Base-by-base conservation (phyloP, 345 rosid species). In the Anastatica hierochuntica region DNA sequence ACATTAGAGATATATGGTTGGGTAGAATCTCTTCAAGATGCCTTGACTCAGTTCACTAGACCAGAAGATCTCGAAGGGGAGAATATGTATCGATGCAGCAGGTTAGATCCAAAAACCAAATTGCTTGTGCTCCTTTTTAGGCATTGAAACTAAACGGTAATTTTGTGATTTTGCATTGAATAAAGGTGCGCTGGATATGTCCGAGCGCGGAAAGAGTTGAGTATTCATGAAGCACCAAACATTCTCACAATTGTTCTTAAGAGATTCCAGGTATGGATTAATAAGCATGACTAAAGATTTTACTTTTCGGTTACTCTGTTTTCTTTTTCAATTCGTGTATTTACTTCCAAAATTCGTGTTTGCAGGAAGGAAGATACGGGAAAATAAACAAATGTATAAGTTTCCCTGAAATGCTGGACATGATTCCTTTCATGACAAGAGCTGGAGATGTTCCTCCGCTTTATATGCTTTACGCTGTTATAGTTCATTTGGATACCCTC, bases 61-160 rank as follows among this genome's bases (percentile, higher is more conserved):
- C 74, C 83, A 10, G 90, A 85, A 75, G 85, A 85, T 58, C 76
- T 85, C 52, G 95, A 85, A 52, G 95, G 95, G 55, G 95, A 85
- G 60, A 85, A 85, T 67, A 85, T 82, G 95, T 85, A 82, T 50
- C 69, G 87, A 82, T 85, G 95, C 72, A 83, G 79, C 79, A 85
- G 90, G 95, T 85, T 31, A 43, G 72, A 55, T 61, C 33, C 30
- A 36, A 7, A 58, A 15, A 9, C 24, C 13, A 36, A 23, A 4
- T 38, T 45, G 14, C 39, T 16, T 23, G 7, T 20, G 43, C 15
- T 19, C 26, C 6, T 42, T 45, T 6, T 30, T 49, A 52, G 19
- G 40, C 53, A 17, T 13, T 13, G 14, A 37, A 52, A 30, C 64
- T 36, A 29, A 39, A 21, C 8, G n/a, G 7, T 49, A 13, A 27